A percentile compares a stretch with the other conserved stretches of the same genome.
Evolutionary conservation across 495 filamentous ascomycete genomes (phyloP).

Genomic region (Amniculicola lignicola): DNA sequence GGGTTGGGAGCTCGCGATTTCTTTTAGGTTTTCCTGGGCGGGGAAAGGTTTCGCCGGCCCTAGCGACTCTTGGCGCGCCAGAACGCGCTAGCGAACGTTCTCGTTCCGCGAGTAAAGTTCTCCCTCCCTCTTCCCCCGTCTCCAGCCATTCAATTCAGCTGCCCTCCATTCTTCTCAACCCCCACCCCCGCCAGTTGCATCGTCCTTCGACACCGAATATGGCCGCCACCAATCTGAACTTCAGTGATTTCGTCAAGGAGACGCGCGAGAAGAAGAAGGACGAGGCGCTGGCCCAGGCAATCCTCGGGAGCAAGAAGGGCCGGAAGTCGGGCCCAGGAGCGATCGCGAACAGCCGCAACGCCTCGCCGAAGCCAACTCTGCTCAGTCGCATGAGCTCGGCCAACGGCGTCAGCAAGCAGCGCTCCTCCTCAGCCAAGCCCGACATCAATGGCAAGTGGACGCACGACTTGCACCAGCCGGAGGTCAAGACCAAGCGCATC

Average conservation of each 20-base stretch:
- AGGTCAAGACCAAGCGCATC: conserved; percentile 13
- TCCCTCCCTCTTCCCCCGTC: not conserved
- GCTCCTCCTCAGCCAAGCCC: conserved; percentile 25
- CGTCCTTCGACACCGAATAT: not conserved
- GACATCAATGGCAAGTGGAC: conserved; percentile 33
- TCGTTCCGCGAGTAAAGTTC: not conserved
- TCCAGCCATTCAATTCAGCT: not conserved
- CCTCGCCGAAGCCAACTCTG: conserved; percentile 14
- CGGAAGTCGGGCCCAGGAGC: conserved; percentile 19
- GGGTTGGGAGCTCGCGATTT: not conserved
- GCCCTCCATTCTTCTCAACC: not conserved
- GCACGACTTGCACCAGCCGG: conserved; percentile 30
- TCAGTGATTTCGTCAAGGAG: conserved; percentile 26
- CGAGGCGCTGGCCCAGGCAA: conserved; percentile 31
- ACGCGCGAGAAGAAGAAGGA: conserved; percentile 29
- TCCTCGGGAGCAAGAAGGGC: conserved; percentile 32
- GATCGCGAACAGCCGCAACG: conserved; percentile 4
- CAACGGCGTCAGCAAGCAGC: conserved; percentile 19
- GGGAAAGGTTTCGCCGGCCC: conserved; percentile 5
- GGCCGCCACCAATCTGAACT: conserved; percentile 3
- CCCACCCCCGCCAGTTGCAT: not conserved
- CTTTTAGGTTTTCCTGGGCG: not conserved
- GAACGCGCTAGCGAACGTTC: not conserved
- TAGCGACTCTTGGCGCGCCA: too few species aligned
- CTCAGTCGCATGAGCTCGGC: conserved; percentile 21